Conservation (phyloP, 2,329 filamentous ascomycete genomes). For the Phaeosphaeriaceae sp. region DNA sequence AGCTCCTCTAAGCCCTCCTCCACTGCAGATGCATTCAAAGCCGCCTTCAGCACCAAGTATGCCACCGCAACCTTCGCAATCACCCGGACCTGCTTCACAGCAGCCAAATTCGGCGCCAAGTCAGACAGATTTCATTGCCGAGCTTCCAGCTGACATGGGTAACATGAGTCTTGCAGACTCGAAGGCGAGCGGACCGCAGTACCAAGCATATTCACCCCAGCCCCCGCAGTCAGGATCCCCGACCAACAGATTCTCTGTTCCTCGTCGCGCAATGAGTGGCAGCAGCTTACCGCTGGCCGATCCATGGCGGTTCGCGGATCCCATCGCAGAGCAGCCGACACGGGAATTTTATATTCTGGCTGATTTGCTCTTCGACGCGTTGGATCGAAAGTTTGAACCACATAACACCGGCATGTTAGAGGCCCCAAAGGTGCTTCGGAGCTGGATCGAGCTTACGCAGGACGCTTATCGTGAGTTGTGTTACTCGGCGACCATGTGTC, state of each 20-base stretch:
- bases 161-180: slow-evolving; percentile 29
- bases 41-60: slow-evolving; percentile 16
- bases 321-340: slow-evolving; percentile 41
- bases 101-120: slow-evolving; percentile 9
- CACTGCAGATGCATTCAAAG: slow-evolving; percentile 17
- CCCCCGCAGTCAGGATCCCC: slow-evolving; percentile 22
- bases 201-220: slow-evolving; percentile 39
- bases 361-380: slow-evolving; percentile 43
- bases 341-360: slow-evolving; percentile 47
- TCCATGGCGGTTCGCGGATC: slow-evolving; percentile 45
- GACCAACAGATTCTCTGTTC: slow-evolving; percentile 31
- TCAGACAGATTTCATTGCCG: slow-evolving; percentile 41
- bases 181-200: slow-evolving; percentile 24
- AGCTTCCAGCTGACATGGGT: slow-evolving; percentile 44
- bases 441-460: slow-evolving; percentile 39
- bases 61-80: slow-evolving; percentile 16
- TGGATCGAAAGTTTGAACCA: slow-evolving; percentile 45
- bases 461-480: slow-evolving; percentile 35
- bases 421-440: slow-evolving; percentile 41
- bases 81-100: slow-evolving; percentile 21
- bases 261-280: slow-evolving; percentile 38
- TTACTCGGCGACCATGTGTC: neutral
- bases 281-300: slow-evolving; percentile 39
- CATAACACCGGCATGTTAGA: slow-evolving; percentile 45
- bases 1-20: slow-evolving; percentile 25